phyloP scores from a whole-genome alignment of 176 grass and related monocot species.

The Oryza officinalis region DNA sequence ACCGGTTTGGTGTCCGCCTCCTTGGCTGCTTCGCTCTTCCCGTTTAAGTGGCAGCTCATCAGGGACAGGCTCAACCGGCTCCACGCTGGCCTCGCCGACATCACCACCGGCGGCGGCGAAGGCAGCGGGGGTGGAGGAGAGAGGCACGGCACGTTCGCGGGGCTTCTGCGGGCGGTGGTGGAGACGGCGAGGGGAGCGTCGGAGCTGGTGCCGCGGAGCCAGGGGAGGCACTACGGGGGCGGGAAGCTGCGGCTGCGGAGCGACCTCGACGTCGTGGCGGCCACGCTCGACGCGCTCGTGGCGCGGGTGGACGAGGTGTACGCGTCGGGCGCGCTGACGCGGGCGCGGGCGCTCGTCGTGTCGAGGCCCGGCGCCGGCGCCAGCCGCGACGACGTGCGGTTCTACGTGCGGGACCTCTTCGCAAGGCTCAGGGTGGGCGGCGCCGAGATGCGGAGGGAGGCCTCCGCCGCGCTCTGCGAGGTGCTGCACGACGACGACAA shows the following conservation, averaged over 20 bases:
- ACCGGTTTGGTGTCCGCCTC: conserved; percentile 44
- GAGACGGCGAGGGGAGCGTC: conserved; percentile 30
- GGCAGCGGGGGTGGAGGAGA: no score
- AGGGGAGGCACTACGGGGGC: conserved; percentile 57
- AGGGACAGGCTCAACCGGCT: conserved; percentile 67
- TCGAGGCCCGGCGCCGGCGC: conserved; percentile 56
- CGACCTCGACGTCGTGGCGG: conserved; percentile 64
- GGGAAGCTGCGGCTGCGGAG: conserved; percentile 89
- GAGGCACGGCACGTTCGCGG: conserved; percentile 28
- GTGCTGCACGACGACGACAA: conserved; percentile 59
- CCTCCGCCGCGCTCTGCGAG: conserved; percentile 53
- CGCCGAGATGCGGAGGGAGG: conserved; percentile 56
- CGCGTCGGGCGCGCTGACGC: conserved; percentile 53
- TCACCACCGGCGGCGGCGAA: conserved; percentile 9
- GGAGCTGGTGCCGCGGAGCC: conserved; percentile 56
- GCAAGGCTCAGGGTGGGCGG: conserved; percentile 57
- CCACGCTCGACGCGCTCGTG: conserved; percentile 52
- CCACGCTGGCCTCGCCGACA: conserved; percentile 51
- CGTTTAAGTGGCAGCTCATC: conserved; percentile 78
- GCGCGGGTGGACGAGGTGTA: conserved; percentile 57
- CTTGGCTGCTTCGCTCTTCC: conserved; percentile 60
- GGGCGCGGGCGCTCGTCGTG: conserved; percentile 57
- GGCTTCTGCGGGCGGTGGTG: conserved; percentile 39
- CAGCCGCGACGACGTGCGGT: conserved; percentile 68
- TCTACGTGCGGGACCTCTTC: conserved; percentile 86